phyloP scores from a whole-genome alignment of 1,284 basidiomycete genomes.

The Puccinia horiana region DNA sequence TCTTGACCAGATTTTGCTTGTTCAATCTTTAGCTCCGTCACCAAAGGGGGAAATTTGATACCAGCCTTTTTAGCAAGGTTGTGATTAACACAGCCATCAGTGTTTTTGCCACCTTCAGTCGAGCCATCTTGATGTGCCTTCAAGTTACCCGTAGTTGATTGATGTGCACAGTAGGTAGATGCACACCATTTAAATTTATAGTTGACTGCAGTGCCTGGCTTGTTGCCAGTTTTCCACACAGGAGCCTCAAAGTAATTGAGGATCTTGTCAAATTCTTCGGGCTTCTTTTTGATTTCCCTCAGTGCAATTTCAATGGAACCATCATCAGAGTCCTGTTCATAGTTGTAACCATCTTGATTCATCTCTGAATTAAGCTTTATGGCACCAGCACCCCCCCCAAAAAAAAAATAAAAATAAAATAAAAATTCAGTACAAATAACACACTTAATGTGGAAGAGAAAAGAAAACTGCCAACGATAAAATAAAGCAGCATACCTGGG shows the following conservation, averaged over 20 bases:
- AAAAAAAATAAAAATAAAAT: background rate
- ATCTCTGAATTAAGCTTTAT: background rate
- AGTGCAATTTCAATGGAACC: background rate
- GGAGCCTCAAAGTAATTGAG: background rate
- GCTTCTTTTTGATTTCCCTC: background rate
- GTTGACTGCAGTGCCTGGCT: background rate
- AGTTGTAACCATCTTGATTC: background rate
- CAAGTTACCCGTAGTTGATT: background rate
- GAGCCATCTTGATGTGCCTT: slow-evolving; percentile 4
- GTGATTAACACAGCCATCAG: background rate
- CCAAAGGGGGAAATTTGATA: background rate
- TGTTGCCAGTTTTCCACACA: background rate
- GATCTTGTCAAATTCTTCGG: background rate
- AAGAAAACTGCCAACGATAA: no score
- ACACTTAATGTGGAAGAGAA: background rate
- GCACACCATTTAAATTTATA: background rate
- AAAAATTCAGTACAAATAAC: no score
- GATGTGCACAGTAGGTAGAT: background rate
- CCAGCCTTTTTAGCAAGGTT: background rate
- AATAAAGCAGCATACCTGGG: background rate
- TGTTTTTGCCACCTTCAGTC: background rate
- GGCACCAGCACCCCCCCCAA: background rate
- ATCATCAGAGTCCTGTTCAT: background rate
- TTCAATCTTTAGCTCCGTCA: background rate
- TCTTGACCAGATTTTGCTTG: background rate